Base-by-base conservation (phyloP, 306 rosid genomes). In the Lupinus albus region DNA sequence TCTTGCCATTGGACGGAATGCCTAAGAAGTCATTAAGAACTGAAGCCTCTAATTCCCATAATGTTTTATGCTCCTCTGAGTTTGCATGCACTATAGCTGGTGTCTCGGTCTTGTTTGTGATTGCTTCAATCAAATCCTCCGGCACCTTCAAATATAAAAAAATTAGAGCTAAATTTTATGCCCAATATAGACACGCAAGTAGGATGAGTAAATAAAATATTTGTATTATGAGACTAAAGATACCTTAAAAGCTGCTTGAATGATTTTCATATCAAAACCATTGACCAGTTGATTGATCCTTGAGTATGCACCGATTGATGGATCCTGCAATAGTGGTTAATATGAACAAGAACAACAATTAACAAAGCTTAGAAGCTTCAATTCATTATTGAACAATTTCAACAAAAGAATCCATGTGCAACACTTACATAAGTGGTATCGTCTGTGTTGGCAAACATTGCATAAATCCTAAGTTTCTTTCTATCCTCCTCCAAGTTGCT, bases 221-320 rank as follows among this genome's bases (percentile, higher is more conserved):
- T 1, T 16, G 49, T 35, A 32, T 35, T 32, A 10, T n/a, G 12
- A 32, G 21, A 56, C 11, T 55, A 17, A 11, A 51, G 64, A 50
- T 77, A 87, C 95, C 89, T 79, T 70, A 21, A 93, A 86, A 67
- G 97, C 96, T 45, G 88, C 83, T 62, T 77, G 84, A 28, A 89
- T 81, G 62, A 87, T 71, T 78, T 36, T 76, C 70, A 76, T 80
- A 59, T 86, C 92, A 48, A 93, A 93, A 42, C 96, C 94, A 6
- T 78, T 74, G 48, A 93, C 76, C 16, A 88, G 74, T 61, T 86
- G 76, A 38, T 72, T 62, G 70, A 93, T 61, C 70, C 85, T 80
- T 12, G 98, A 88, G 83, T 93, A 93, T 25, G 91, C 91, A 63
- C 97, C 91, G 6, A 88, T 72, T 18, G 65, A 36, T 6, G 91